Conservation (phyloP, 768 basidiomycete species). For the Termitomyces sp. region DNA sequence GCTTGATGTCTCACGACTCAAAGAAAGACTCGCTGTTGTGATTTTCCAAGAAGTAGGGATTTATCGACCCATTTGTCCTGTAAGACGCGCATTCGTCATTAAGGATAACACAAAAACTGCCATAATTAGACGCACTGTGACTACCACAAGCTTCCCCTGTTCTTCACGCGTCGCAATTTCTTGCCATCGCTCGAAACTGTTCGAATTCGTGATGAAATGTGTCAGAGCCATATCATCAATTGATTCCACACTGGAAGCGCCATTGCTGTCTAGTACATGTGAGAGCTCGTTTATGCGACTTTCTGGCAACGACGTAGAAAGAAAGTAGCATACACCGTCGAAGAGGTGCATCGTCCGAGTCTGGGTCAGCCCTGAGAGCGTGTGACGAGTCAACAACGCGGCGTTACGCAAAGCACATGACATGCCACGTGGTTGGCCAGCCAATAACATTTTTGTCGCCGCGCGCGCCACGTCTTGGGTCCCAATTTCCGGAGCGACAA, state of each 20-base stretch:
- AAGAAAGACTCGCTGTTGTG: constrained; percentile 46
- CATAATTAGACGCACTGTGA: constrained; percentile 28
- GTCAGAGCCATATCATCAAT: constrained; percentile 37
- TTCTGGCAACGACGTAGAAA: constrained; percentile 47
- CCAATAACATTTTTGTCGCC: too few relatives aligned
- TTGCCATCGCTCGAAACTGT: constrained; percentile 53
- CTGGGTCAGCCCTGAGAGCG: too few relatives aligned
- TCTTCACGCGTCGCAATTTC: constrained; percentile 25
- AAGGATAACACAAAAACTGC: background rate
- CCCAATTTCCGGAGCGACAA: too few relatives aligned
- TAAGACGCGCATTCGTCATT: constrained; percentile 6
- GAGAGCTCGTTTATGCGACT: constrained; percentile 40
- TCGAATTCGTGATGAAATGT: constrained; percentile 55
- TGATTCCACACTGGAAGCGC: constrained; percentile 33
- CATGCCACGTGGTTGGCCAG: background rate
- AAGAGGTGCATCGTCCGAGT: constrained; percentile 28
- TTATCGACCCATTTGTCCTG: constrained; percentile 71
- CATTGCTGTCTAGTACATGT: constrained; percentile 48
- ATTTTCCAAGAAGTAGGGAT: constrained; percentile 51
- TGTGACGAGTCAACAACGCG: constrained; percentile 16
- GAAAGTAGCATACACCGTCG: constrained; percentile 38
- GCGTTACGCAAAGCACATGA: constrained; percentile 6
- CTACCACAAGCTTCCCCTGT: constrained; percentile 25
- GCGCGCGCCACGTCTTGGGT: too few relatives aligned
- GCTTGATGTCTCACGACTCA: background rate